Evolutionary conservation across 1,139 yeast genomes (phyloP), one percentile per base, ranked within the genome.

Genomic region (Arxiozyma slooffiae): DNA sequence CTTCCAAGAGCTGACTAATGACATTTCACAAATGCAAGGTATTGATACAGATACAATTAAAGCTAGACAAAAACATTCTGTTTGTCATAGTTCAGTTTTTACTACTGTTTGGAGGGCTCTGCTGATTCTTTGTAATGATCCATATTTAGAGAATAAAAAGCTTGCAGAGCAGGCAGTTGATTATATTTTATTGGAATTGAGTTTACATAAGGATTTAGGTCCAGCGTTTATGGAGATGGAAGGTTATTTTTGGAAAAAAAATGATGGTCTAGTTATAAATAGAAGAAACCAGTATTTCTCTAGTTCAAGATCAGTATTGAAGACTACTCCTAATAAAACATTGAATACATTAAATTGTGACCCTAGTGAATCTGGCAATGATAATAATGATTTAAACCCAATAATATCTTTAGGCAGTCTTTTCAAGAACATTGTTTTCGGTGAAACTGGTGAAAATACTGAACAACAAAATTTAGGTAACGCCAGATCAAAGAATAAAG

Each of bases 81-180:
- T 95, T 0, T 71, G 73, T 0, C 85, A 86, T 63, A 95, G 96
- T 1, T 83, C 95, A 0, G 78, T 88, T n/a, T 88, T 84, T 66
- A 79, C 88, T 52, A 85, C 95, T 1, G 78, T 85, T 18, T 92
- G 97, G 97, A 85, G 88, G 58, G 82, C 94, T 0, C 68, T 92
- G 38, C 71, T 94, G 48, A 81, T 88, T 47, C 70, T 89, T 41
- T 78, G 95, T 1, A 94, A 85, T 58, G 99, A 92, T 67, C 97
- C 98, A 0, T 94, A 85, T 65, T 72, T 78, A 43, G 96, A 89
- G 66, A 90, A 90, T 9, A 82, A 80, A 52, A 78, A 79, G 50
- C 73, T 80, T 55, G 94, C 97, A 0, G 84, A 82, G 52, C 80
- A 76, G 23, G 78, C 88, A 38, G 83, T 90, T 30, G 96, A 90